phyloP scores from a whole-genome alignment of 1,284 basidiomycete genomes.

The Boletus smithii region DNA sequence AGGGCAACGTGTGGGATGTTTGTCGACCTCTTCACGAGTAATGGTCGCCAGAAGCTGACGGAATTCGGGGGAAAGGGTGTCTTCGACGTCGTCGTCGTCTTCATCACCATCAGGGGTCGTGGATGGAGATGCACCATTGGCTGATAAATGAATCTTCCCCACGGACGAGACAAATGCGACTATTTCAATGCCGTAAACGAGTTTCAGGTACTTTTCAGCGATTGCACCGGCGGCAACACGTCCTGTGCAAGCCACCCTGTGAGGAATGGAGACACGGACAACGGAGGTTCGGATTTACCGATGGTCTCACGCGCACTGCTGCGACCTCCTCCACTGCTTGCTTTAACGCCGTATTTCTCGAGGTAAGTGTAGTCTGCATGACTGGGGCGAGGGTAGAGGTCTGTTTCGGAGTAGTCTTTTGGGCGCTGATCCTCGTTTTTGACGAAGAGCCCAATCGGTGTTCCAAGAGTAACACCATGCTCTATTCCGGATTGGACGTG shows the following conservation, averaged over 20 bases:
- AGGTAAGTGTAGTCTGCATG: constrained; percentile 99
- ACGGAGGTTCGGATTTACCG: constrained; percentile 44
- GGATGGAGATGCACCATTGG: constrained; percentile 42
- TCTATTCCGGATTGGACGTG: constrained; percentile 94
- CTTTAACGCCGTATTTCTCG: constrained; percentile 97
- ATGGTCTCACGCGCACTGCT: constrained; percentile 97
- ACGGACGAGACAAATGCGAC: constrained; percentile 97
- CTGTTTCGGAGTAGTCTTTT: constrained; percentile 98
- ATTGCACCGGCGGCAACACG: constrained; percentile 98
- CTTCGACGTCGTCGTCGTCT: constrained; percentile 70
- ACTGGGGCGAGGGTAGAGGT: constrained; percentile 93
- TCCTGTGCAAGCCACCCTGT: constrained; percentile 43
- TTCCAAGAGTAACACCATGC: constrained; percentile 92
- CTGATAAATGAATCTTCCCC: constrained; percentile 84
- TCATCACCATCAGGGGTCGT: constrained; percentile 43
- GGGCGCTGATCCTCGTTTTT: constrained; percentile 98
- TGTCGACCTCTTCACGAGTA: constrained; percentile 87
- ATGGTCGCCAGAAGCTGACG: constrained; percentile 76
- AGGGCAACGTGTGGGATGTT: constrained; percentile 87
- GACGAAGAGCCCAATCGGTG: constrained; percentile 93
- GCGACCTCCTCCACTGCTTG: constrained; percentile 93
- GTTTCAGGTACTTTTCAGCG: constrained; percentile 92
- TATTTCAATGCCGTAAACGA: constrained; percentile 89
- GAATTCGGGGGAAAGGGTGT: constrained; percentile 84
- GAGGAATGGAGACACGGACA: constrained; percentile 5